Conservation (phyloP, 169 alveolate genomes). For the Theileria sp. region DNA sequence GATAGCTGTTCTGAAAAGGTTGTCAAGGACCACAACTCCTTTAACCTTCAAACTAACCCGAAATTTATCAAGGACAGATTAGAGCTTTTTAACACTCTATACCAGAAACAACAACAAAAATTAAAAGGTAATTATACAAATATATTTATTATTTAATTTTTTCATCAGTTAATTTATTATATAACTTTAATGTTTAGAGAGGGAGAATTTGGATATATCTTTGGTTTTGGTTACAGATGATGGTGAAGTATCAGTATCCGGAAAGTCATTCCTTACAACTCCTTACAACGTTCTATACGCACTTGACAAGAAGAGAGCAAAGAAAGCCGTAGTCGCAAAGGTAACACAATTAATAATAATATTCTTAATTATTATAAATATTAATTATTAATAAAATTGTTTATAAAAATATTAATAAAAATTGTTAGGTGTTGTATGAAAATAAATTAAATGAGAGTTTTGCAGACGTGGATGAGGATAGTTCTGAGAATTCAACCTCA, state of each 20-base stretch:
- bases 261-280: constrained; percentile 40
- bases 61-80: constrained; percentile 80
- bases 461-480: constrained; percentile 52
- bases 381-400: no score
- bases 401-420: background rate
- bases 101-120: constrained; percentile 74
- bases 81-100: constrained; percentile 76
- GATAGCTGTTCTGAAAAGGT: constrained; percentile 11
- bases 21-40: constrained; percentile 45
- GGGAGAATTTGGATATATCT: constrained; percentile 32
- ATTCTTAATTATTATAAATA: no score
- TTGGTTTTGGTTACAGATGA: constrained; percentile 32
- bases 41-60: constrained; percentile 63
- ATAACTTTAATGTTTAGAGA: constrained; percentile 7
- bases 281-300: constrained; percentile 44
- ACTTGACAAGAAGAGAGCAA: constrained; percentile 40
- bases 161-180: no score
- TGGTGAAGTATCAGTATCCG: constrained; percentile 13
- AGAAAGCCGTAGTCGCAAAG: constrained; percentile 50
- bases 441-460: constrained; percentile 1
- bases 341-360: constrained; percentile 6
- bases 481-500: background rate
- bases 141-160: no score
- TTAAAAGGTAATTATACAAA: constrained; percentile 26
- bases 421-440: constrained; percentile 20